A percentile compares a stretch with the other conserved stretches of the same genome.
Evolutionary conservation across 805 yeast genomes (phyloP).

Genomic region (Wickerhamomyces pijperi): DNA sequence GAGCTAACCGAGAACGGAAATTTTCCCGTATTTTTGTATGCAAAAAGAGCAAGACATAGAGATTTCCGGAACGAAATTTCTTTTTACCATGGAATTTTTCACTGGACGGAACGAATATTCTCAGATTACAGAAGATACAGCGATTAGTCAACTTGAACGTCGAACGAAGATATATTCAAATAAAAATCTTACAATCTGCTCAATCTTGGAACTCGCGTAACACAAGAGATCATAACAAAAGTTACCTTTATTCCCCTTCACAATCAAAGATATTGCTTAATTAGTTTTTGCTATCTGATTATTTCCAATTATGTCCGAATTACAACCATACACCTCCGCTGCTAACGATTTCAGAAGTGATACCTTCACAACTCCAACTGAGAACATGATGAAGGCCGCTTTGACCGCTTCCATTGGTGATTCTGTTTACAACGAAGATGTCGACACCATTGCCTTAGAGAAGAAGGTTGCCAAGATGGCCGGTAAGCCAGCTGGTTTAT

Average conservation of each 20-base stretch:
- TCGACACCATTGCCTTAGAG: constrained; percentile 56
- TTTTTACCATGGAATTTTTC: too few relatives aligned
- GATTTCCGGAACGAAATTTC: not conserved
- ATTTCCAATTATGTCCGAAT: constrained; percentile 4
- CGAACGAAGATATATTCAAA: too few relatives aligned
- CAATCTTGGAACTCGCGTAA: too few relatives aligned
- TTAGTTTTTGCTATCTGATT: not conserved
- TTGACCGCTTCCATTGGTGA: constrained; percentile 62
- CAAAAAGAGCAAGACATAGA: not conserved
- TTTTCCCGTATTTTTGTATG: not conserved
- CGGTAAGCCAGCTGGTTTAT: constrained; percentile 75
- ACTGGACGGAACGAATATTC: too few relatives aligned
- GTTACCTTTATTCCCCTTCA: too few relatives aligned
- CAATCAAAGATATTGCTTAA: too few relatives aligned
- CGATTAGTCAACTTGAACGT: not conserved
- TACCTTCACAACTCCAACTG: constrained; percentile 84
- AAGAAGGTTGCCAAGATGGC: constrained; percentile 51
- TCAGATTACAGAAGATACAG: too few relatives aligned
- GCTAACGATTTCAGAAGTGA: constrained; percentile 61
- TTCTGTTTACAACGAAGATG: constrained; percentile 79
- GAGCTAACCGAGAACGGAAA: not conserved
- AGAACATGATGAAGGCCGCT: constrained; percentile 58
- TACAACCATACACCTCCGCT: constrained; percentile 51
- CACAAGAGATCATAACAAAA: too few relatives aligned
- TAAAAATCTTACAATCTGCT: not conserved